Percentiles rank a stretch among this genome's conserved stretches.
Conservation (phyloP, 768 basidiomycete genomes). For the Pisolithus marmoratus region DNA sequence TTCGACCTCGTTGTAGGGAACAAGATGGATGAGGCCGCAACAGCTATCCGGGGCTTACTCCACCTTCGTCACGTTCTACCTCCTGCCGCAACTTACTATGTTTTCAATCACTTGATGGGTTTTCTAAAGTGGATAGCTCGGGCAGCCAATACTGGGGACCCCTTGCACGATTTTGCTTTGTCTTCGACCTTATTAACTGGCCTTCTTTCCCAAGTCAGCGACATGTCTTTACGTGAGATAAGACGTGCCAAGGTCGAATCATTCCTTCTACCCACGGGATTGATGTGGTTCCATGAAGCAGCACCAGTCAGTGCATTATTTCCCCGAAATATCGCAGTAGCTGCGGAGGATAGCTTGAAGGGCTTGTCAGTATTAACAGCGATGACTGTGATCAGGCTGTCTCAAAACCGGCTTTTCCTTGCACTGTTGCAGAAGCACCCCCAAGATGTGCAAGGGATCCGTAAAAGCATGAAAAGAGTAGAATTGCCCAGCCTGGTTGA, state of each 20-base stretch:
- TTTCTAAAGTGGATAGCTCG: slow-evolving; percentile 52
- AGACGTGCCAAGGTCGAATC: slow-evolving; percentile 66
- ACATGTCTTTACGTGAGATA: slow-evolving; percentile 66
- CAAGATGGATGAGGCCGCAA: slow-evolving; percentile 41
- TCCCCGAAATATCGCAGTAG: slow-evolving; percentile 36
- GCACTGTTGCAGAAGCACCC: slow-evolving; percentile 59
- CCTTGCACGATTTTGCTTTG: slow-evolving; percentile 49
- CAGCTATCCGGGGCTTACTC: slow-evolving; percentile 50
- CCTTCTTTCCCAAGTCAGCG: slow-evolving; percentile 59
- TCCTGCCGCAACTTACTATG: slow-evolving; percentile 55
- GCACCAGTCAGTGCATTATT: slow-evolving; percentile 60
- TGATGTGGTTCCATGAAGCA: slow-evolving; percentile 59
- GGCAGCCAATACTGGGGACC: slow-evolving; percentile 35
- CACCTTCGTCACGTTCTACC: slow-evolving; percentile 54
- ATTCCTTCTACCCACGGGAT: slow-evolving; percentile 63
- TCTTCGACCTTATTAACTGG: slow-evolving; percentile 53
- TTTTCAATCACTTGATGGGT: slow-evolving; percentile 69
- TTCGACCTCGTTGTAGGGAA: slow-evolving; percentile 55
- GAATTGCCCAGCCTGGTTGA: slow-evolving; percentile 46
- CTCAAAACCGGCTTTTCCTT: slow-evolving; percentile 66
- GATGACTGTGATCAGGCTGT: slow-evolving; percentile 58
- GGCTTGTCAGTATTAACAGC: slow-evolving; percentile 41
- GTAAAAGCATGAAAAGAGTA: slow-evolving; percentile 60
- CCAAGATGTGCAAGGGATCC: slow-evolving; percentile 61
- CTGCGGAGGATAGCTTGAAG: slow-evolving; percentile 32